phyloP scores from a whole-genome alignment of 192 early-diverging fungal species.

The Coemansia sp. region DNA sequence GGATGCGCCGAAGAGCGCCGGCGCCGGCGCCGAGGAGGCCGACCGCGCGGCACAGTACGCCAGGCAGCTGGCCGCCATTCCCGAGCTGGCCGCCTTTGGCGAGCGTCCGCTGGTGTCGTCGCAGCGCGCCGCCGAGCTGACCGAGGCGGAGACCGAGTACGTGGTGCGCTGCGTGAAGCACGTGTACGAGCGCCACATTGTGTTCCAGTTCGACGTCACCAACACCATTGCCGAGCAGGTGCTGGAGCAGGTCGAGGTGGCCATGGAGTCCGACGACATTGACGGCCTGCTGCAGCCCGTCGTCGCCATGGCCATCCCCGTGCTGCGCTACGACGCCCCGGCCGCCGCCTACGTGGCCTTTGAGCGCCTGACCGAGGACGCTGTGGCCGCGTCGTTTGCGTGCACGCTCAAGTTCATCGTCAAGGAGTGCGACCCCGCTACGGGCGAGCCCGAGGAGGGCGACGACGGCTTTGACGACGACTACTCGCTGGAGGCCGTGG shows the following conservation, averaged over 20 bases:
- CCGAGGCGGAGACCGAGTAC: conserved; percentile 94
- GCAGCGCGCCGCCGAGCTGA: conserved; percentile 69
- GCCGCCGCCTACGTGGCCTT: conserved; percentile 84
- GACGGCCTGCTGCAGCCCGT: conserved; percentile 61
- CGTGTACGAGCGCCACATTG: conserved; percentile 82
- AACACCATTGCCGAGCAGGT: conserved; percentile 95
- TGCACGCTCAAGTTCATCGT: conserved; percentile 86
- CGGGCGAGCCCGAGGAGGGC: conserved; percentile 77
- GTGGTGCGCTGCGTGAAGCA: conserved; percentile 90
- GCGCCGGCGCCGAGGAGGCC: background rate
- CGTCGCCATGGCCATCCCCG: conserved; percentile 67
- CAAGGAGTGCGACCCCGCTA: conserved; percentile 94
- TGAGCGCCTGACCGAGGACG: conserved; percentile 56
- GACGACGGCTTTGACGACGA: conserved; percentile 95
- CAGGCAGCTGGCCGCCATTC: conserved; percentile 72
- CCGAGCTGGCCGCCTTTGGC: conserved; percentile 82
- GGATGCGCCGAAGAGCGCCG: background rate
- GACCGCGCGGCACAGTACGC: conserved; percentile 72
- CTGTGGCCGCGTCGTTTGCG: conserved; percentile 61
- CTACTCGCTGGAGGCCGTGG: conserved; percentile 86
- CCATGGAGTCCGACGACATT: conserved; percentile 72
- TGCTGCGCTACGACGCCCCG: conserved; percentile 76
- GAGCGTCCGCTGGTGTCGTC: conserved; percentile 72
- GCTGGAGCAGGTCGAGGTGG: conserved; percentile 85
- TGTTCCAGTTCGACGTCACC: conserved; percentile 94